Base-by-base conservation (phyloP, 306 rosid species). In the Corylus avellana region DNA sequence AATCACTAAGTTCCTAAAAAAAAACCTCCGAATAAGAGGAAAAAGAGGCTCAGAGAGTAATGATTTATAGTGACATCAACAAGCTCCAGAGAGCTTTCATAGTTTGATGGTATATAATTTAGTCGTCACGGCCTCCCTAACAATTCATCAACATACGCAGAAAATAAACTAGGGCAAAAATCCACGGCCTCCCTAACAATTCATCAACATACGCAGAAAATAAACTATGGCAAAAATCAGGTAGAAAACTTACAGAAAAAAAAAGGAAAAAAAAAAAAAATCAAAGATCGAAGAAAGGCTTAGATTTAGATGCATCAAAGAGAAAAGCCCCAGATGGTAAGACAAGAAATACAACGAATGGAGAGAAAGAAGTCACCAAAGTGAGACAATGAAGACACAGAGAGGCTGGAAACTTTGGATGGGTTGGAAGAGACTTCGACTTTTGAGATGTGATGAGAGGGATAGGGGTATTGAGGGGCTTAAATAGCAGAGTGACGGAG, bases 71-170 rank as follows among this genome's bases (percentile, higher is more conserved):
- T 86, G 8, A 70, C 97, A 94, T 92, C 98, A 90, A 91, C 81
- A 91, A 92, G 89, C 96, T 75, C 79, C 8, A 2, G 8, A 25
- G 63, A 86, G 98, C 92, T 90, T 77, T 94, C 98, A 94, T 18
- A 92, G 98, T 92, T 92, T 92, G 98, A 94, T 94, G 98, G 96
- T 91, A 92, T 77, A 87, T 64, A 55, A 72, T 56, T 51, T 61
- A 22, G 3, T 84, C 98, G 32, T 92, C 94, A 85, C 81, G 0
- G 97, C 96, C 94, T 6, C 62, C 4, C 5, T 39, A 3, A 1
- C 74, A 72, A 4, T 14, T 37, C 14, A 32, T 17, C 1, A 63
- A 6, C 27, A 20, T 5, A 42, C 46, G 7, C 2, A 32, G 2
- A 2, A 32, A 32, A 32, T 32, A 32, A 32, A 32, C 35, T 32